phyloP scores from a whole-genome alignment of 176 grass and related monocot species.

The Echinochloa phyllopogon region DNA sequence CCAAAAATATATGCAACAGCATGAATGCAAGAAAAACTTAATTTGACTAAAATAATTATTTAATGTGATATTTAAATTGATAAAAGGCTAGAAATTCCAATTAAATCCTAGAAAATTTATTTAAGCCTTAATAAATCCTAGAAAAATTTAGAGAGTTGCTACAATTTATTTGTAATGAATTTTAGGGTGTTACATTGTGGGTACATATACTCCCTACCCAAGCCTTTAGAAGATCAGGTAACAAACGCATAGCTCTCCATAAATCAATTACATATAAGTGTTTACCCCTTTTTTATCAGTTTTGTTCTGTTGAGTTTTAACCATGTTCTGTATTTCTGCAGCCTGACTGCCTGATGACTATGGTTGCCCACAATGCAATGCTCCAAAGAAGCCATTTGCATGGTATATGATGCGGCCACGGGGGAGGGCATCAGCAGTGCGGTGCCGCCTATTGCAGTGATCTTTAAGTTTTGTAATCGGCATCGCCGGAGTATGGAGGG shows the following conservation, averaged over 20 bases:
- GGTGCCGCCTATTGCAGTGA: constrained; percentile 68
- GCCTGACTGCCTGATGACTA: constrained; percentile 89
- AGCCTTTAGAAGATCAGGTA: constrained; percentile 97
- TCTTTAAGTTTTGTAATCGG: constrained; percentile 71
- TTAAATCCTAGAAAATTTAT: no score
- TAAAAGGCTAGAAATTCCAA: no score
- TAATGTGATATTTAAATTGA: no score
- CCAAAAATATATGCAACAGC: no score
- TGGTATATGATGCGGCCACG: constrained; percentile 60
- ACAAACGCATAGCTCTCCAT: constrained; percentile 18
- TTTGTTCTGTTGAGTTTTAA: constrained; percentile 35
- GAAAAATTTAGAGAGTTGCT: no score
- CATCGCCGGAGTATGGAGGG: constrained; percentile 69
- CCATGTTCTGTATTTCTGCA: constrained; percentile 45
- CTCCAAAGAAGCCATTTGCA: constrained; percentile 89
- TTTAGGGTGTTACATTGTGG: no score
- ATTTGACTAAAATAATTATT: no score
- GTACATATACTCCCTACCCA: constrained; percentile 87
- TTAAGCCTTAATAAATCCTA: no score
- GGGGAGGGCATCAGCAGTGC: constrained; percentile 74
- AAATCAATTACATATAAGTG: constrained; percentile 25
- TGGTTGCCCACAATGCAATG: constrained; percentile 94
- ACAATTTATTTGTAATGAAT: no score
- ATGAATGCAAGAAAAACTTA: no score
- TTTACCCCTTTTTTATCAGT: constrained; percentile 11